phyloP scores from a whole-genome alignment of 2,329 filamentous ascomycete species.

The Leptodontidium sp. region DNA sequence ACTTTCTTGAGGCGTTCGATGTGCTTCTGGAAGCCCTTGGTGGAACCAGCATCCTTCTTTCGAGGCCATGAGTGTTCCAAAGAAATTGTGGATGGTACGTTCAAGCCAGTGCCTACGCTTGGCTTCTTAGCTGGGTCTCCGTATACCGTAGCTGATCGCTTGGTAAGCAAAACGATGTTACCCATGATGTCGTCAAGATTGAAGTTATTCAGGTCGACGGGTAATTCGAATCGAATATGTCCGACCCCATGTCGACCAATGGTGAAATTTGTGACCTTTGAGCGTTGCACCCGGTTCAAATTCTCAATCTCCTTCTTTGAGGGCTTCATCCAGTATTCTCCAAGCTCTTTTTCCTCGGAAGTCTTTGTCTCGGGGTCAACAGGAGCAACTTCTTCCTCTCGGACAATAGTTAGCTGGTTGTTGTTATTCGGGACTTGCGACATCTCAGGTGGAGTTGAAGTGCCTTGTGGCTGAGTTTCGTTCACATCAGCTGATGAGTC shows the following conservation, averaged over 20 bases:
- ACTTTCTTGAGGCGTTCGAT: conserved; percentile 82
- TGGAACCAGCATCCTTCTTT: conserved; percentile 66
- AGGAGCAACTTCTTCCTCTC: conserved; percentile 67
- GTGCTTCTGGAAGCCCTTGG: conserved; percentile 76
- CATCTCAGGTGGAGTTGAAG: conserved; percentile 66
- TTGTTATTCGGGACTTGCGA: conserved; percentile 68
- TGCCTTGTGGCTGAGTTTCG: conserved; percentile 56
- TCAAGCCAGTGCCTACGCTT: conserved; percentile 84
- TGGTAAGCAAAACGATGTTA: conserved; percentile 77
- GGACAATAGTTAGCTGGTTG: conserved; percentile 81
- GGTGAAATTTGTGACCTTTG: conserved; percentile 76
- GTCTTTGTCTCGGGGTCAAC: conserved; percentile 27
- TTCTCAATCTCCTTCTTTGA: conserved; percentile 75
- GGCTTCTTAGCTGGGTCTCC: conserved; percentile 78
- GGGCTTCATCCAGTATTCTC: conserved; percentile 89
- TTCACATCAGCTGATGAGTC: conserved; percentile 42
- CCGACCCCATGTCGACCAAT: conserved; percentile 87
- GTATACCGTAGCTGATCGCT: conserved; percentile 89
- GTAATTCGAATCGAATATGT: conserved; percentile 79
- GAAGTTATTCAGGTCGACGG: conserved; percentile 83
- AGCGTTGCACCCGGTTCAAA: conserved; percentile 82
- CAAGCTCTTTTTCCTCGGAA: conserved; percentile 54
- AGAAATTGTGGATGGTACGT: conserved; percentile 87
- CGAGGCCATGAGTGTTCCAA: conserved; percentile 95
- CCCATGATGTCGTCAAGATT: conserved; percentile 83